phyloP scores from a whole-genome alignment of 441 rosid species.

The Bruguiera hainesii region DNA sequence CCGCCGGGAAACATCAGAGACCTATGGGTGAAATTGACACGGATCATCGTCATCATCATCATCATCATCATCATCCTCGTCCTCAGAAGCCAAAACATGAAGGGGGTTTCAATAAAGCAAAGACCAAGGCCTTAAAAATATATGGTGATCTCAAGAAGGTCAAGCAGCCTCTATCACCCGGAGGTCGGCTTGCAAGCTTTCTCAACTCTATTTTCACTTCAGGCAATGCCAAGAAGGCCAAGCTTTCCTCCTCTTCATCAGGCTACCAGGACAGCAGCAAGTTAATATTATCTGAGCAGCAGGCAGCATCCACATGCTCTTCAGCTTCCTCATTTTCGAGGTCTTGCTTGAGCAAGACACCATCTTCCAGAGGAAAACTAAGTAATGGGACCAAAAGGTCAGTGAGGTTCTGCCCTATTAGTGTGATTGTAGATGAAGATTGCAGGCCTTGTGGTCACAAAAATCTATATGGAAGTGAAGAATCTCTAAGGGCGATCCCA shows the following conservation, averaged over 20 bases:
- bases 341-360: slow-evolving; percentile 71
- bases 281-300: slow-evolving; percentile 34
- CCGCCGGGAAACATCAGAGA: slow-evolving; percentile 23
- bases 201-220: slow-evolving; percentile 69
- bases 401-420: slow-evolving; percentile 71
- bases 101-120: slow-evolving; percentile 40
- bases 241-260: slow-evolving; percentile 29
- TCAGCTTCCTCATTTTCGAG: slow-evolving; percentile 85
- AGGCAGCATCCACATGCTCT: slow-evolving; percentile 48
- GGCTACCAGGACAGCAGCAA: slow-evolving; percentile 34
- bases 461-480: slow-evolving; percentile 23
- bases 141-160: slow-evolving; percentile 60
- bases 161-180: slow-evolving; percentile 89
- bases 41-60: slow-evolving; percentile 19
- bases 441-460: slow-evolving; percentile 58
- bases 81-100: slow-evolving; percentile 38
- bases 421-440: slow-evolving; percentile 64
- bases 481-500: slow-evolving; percentile 7
- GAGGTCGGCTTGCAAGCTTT: slow-evolving; percentile 69
- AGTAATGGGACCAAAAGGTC: slow-evolving; percentile 62
- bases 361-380: slow-evolving; percentile 44
- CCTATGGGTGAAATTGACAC: slow-evolving; percentile 30
- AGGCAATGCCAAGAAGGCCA: slow-evolving; percentile 52
- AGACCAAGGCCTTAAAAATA: slow-evolving; percentile 57
- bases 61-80: slow-evolving; percentile 23